Base-by-base conservation (phyloP, 176 grass and related monocot genomes). In the Oryza meyeriana region DNA sequence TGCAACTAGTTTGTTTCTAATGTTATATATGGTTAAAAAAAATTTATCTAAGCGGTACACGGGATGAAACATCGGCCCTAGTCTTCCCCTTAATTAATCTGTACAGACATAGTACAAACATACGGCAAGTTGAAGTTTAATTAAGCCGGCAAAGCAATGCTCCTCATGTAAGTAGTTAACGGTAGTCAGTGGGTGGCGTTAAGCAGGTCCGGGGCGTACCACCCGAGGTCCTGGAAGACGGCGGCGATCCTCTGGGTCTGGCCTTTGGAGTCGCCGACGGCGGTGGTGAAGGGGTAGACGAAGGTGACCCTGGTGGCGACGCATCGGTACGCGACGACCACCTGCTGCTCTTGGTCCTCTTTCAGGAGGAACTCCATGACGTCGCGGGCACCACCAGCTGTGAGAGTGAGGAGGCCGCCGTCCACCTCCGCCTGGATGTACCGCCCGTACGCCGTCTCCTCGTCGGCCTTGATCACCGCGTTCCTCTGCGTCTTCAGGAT, bases 241-340 rank as follows among this genome's bases (percentile, higher is more conserved):
- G 44, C 90, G 55, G 48, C 92, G 12, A 90, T 40, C 67, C 95
- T 93, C 85, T 95, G 86, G 72, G 66, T 86, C 63, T 98, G 92
- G 1, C 95, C 90, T 76, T 75, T 92, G 12, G 95, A 89, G 79
- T 94, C 90, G 24, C 95, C 95, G 12, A 95, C 39, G 29, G 95
- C 86, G 27, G 92, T 98, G 47, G 95, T 98, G 85, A 98, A 98
- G 59, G 92, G 95, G 79, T 98, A 98, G 28, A 98, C 39, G 63
- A 91, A 98, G 32, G 88, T 95, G 40, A 98, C 90, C 88, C 88
- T 98, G 70, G 78, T 91, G 72, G 95, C 92, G 12, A 95, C 79
- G 25, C 84, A 90, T n/a, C 95, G 87, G 78, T 94, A 98, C 10
- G 79, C 81, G 40, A 93, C 90, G 6, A 94, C 76, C 55, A 59